Evolutionary conservation across 345 rosid species (phyloP).

Genomic region (Eucalyptus guilfoylei): DNA sequence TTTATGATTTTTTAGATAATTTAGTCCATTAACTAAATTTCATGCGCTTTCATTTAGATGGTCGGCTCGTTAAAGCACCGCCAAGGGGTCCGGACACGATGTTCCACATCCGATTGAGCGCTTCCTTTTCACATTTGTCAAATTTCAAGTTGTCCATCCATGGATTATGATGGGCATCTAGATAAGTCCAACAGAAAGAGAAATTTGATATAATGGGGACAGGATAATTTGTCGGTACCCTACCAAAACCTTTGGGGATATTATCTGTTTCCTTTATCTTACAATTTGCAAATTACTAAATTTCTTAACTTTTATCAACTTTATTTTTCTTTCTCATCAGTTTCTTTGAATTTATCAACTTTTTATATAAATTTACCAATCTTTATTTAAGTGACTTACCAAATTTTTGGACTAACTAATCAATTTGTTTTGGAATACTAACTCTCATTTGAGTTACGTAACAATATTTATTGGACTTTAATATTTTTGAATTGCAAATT

Average conservation of each 20-base stretch:
- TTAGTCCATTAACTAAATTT: neutral
- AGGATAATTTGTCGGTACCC: neutral
- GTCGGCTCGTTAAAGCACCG: neutral
- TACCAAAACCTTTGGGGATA: neutral
- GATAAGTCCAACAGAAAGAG: neutral
- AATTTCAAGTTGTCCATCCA: neutral
- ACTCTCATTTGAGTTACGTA: neutral
- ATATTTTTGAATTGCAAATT: no score
- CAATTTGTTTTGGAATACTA: neutral
- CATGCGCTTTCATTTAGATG: neutral
- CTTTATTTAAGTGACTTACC: neutral
- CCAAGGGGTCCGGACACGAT: neutral
- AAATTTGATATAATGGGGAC: neutral
- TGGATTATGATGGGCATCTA: neutral
- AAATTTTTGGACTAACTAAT: neutral
- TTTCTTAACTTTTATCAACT: neutral
- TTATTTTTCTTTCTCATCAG: neutral
- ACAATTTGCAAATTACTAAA: neutral
- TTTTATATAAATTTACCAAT: no score
- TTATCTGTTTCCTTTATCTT: neutral
- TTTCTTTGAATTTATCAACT: no score
- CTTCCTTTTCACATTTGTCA: neutral
- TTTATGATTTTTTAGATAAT: no score
- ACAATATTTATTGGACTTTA: neutral
- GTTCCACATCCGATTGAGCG: neutral